Conservation (phyloP, 345 rosid genomes). For the Turritis glabra region DNA sequence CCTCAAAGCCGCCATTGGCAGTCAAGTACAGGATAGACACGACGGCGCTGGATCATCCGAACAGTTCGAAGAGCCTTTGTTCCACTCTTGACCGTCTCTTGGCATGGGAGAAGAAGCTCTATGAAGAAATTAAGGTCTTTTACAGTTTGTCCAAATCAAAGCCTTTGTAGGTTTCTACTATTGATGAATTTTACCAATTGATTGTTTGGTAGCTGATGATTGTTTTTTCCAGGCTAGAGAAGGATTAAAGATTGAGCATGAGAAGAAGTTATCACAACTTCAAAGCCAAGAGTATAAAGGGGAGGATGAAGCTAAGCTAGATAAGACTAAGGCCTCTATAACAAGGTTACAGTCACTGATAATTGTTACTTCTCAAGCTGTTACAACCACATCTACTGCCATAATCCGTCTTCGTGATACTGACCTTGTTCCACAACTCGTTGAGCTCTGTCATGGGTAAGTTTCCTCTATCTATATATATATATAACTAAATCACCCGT, state of each 20-base stretch:
- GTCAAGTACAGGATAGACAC: conserved; percentile 80
- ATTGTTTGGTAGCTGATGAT: conserved; percentile 7
- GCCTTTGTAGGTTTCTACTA: not conserved
- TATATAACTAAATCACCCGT: not conserved
- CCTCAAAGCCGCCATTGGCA: conserved; percentile 92
- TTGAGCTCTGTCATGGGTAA: conserved; percentile 92
- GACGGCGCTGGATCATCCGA: conserved; percentile 50
- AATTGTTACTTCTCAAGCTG: conserved; percentile 84
- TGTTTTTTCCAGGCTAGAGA: conserved; percentile 61
- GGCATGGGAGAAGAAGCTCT: conserved; percentile 99
- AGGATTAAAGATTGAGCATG: conserved; percentile 86
- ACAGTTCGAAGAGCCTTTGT: conserved; percentile 74
- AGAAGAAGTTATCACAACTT: conserved; percentile 72
- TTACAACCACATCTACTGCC: conserved; percentile 81
- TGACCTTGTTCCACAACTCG: conserved; percentile 88
- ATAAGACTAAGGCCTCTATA: conserved; percentile 85
- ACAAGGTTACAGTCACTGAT: conserved; percentile 69
- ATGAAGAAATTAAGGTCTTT: conserved; percentile 84
- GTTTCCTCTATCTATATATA: conserved; percentile 21
- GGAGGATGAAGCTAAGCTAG: conserved; percentile 69
- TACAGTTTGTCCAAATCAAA: not conserved
- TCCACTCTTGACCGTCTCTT: conserved; percentile 83
- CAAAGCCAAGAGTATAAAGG: conserved; percentile 97
- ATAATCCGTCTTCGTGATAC: conserved; percentile 78
- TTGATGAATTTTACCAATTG: not conserved